Evolutionary conservation across 805 yeast species (phyloP).

Genomic region (Sungouiozyma ichnusensis): DNA sequence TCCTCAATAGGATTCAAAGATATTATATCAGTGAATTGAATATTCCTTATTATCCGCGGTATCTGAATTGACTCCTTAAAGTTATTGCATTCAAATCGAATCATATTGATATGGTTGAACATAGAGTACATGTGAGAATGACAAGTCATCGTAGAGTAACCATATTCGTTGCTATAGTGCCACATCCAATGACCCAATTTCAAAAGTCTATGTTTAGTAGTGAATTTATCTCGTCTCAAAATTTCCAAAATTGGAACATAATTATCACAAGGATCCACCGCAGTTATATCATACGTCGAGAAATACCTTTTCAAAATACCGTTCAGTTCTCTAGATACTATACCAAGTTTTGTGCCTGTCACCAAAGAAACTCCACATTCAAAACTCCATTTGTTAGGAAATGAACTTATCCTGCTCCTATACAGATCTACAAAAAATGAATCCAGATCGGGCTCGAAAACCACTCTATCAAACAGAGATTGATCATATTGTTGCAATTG

Average conservation of each 20-base stretch:
- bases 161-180: constrained; percentile 4
- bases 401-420: constrained; percentile 12
- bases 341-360: constrained; percentile 4
- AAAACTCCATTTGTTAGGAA: constrained; percentile 12
- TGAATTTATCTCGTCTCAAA: constrained; percentile 2
- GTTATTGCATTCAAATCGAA: constrained; percentile 1
- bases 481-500: background rate
- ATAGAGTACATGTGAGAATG: constrained; percentile 21
- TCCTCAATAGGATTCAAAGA: background rate
- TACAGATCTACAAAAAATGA: constrained; percentile 14
- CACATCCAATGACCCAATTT: constrained; percentile 27
- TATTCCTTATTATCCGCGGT: constrained; percentile 14
- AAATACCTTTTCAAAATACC: constrained; percentile 11
- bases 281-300: constrained; percentile 20
- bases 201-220: constrained; percentile 12
- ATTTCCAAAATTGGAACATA: constrained; percentile 1
- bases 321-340: constrained; percentile 10
- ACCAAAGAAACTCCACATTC: constrained; percentile 21
- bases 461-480: constrained; percentile 6
- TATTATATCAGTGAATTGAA: constrained; percentile 11
- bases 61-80: constrained; percentile 1
- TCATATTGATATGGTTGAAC: constrained; percentile 15
- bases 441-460: constrained; percentile 5
- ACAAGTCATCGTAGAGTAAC: constrained; percentile 4
- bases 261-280: constrained; percentile 4